phyloP scores from a whole-genome alignment of 768 basidiomycete species.

The Phanerochaete carnosa region DNA sequence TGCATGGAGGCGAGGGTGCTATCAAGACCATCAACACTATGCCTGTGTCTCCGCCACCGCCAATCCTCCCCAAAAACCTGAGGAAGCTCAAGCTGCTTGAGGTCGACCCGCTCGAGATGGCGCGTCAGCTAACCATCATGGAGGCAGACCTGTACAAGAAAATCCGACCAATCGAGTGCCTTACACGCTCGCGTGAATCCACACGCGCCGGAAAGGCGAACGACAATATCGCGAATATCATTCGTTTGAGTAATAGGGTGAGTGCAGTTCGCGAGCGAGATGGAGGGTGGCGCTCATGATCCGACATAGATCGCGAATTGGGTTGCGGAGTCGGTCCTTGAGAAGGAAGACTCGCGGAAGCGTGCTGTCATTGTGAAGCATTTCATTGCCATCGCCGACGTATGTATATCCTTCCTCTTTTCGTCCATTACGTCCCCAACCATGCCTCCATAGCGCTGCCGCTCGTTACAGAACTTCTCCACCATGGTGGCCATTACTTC shows the following conservation, averaged over 20 bases:
- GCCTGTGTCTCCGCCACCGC: constrained; percentile 62
- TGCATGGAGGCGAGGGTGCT: constrained; percentile 54
- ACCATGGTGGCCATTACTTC: constrained; percentile 94
- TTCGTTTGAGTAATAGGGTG: constrained; percentile 83
- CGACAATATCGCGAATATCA: constrained; percentile 84
- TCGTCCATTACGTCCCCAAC: not conserved
- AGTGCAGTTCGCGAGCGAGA: constrained; percentile 19
- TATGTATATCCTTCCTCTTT: constrained; percentile 36
- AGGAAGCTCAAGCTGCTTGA: constrained; percentile 81
- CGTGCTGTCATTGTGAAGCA: constrained; percentile 84
- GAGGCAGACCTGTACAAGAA: constrained; percentile 83
- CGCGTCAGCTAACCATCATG: constrained; percentile 88
- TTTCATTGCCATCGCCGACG: constrained; percentile 89
- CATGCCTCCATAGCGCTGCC: constrained; percentile 69
- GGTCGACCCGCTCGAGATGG: constrained; percentile 83
- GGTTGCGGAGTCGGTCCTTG: constrained; percentile 85
- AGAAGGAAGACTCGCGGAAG: constrained; percentile 76
- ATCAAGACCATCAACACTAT: constrained; percentile 56
- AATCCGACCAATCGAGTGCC: constrained; percentile 87
- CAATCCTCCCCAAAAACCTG: constrained; percentile 67
- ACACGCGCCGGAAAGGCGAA: constrained; percentile 39
- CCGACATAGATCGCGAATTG: constrained; percentile 77
- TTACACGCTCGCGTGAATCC: constrained; percentile 77
- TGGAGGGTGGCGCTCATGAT: constrained; percentile 1
- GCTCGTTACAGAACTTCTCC: constrained; percentile 87